Conservation (phyloP, 495 filamentous ascomycete genomes). For the Bathelium albidoporum region DNA sequence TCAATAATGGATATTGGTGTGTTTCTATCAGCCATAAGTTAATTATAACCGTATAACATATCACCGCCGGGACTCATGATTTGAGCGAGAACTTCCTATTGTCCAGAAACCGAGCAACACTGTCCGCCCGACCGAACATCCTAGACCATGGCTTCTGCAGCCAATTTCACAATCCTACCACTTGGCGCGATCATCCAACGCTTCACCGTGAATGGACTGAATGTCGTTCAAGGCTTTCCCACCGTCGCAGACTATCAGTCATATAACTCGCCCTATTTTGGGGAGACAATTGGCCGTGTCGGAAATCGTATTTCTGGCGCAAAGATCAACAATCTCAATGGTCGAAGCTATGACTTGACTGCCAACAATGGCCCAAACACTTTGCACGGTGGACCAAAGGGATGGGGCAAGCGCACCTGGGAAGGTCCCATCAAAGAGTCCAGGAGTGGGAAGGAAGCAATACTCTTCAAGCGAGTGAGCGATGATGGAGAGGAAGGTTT, state of each 20-base stretch:
- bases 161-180: slow-evolving; percentile 55
- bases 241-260: slow-evolving; percentile 58
- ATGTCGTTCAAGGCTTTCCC: slow-evolving; percentile 83
- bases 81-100: background rate
- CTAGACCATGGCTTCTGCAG: background rate
- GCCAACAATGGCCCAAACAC: slow-evolving; percentile 70
- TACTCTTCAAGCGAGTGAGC: slow-evolving; percentile 64
- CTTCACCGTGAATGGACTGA: slow-evolving; percentile 61
- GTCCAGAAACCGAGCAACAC: background rate
- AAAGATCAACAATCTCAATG: slow-evolving; percentile 61
- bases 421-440: slow-evolving; percentile 59
- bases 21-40: background rate
- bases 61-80: background rate
- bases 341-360: slow-evolving; percentile 53
- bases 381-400: slow-evolving; percentile 68
- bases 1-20: background rate
- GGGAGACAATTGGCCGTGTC: slow-evolving; percentile 85
- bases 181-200: slow-evolving; percentile 83
- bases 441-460: slow-evolving; percentile 60
- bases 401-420: slow-evolving; percentile 81
- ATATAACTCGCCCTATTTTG: slow-evolving; percentile 71
- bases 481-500: slow-evolving; percentile 74
- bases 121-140: background rate
- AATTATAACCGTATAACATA: background rate
- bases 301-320: slow-evolving; percentile 77